Conservation (phyloP, 768 basidiomycete genomes). For the Postia placenta region DNA sequence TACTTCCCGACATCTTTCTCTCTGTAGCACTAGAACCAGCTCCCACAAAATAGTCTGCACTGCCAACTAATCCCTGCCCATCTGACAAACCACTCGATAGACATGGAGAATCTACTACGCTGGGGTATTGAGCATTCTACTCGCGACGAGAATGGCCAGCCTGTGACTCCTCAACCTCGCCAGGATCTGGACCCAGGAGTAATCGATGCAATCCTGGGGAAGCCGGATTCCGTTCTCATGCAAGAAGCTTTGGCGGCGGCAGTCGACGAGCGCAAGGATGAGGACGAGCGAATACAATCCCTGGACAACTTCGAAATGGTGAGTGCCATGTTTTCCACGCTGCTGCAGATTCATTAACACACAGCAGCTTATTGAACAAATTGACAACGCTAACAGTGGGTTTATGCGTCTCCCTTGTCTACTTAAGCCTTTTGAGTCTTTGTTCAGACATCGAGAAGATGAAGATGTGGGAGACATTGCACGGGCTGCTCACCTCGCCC, state of each 20-base stretch:
- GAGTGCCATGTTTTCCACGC: constrained; percentile 10
- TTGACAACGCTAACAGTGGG: constrained; percentile 87
- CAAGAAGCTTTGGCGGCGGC: constrained; percentile 70
- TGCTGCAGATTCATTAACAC: background rate
- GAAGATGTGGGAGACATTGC: constrained; percentile 74
- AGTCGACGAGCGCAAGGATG: constrained; percentile 44
- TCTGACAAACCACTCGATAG: background rate
- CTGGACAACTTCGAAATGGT: constrained; percentile 90
- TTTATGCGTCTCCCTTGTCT: background rate
- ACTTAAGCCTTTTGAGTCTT: background rate
- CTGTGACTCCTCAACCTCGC: constrained; percentile 25
- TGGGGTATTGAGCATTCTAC: constrained; percentile 77
- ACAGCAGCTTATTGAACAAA: constrained; percentile 73
- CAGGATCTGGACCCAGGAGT: constrained; percentile 73
- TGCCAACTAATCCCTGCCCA: background rate
- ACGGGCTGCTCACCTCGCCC: constrained; percentile 51
- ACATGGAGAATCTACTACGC: constrained; percentile 72
- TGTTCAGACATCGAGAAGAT: constrained; percentile 64
- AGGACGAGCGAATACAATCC: constrained; percentile 58
- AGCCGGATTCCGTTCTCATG: constrained; percentile 78
- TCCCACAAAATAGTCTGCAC: background rate
- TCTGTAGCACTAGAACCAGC: background rate
- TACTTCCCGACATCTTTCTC: background rate
- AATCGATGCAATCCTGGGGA: constrained; percentile 81
- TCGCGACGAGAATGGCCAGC: constrained; percentile 25